Evolutionary conservation across 495 filamentous ascomycete genomes (phyloP).

Genomic region (Oidiodendron maius): DNA sequence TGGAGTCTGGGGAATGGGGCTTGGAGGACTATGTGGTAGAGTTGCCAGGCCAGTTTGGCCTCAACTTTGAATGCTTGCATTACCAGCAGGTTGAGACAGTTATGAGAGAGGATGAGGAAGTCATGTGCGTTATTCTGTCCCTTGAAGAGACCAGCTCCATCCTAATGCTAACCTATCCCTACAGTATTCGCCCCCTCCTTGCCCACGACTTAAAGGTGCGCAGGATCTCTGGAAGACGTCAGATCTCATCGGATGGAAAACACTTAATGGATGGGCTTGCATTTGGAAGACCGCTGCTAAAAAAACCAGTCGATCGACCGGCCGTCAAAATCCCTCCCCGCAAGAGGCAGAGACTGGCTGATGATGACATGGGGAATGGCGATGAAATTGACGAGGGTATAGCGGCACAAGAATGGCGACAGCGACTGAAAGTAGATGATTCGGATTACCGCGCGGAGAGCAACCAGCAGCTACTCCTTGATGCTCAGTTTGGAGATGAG

Average conservation of each 20-base stretch:
- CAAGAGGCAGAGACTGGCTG: slow-evolving; percentile 58
- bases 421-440: slow-evolving; percentile 11
- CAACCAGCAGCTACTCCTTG: slow-evolving; percentile 15
- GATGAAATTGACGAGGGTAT: no score
- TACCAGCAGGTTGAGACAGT: slow-evolving; percentile 66
- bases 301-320: slow-evolving; percentile 55
- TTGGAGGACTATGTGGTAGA: slow-evolving; percentile 91
- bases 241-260: slow-evolving; percentile 74
- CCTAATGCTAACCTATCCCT: slow-evolving; percentile 4
- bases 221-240: slow-evolving; percentile 71
- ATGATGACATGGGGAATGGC: slow-evolving; percentile 24
- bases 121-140: slow-evolving; percentile 55
- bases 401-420: no score
- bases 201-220: slow-evolving; percentile 68
- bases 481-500: slow-evolving; percentile 27
- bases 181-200: slow-evolving; percentile 75
- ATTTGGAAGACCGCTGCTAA: slow-evolving; percentile 71
- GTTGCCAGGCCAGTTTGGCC: slow-evolving; percentile 44
- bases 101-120: slow-evolving; percentile 77
- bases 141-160: slow-evolving; percentile 3
- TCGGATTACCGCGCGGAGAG: slow-evolving; percentile 8
- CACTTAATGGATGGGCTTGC: slow-evolving; percentile 86
- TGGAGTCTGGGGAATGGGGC: slow-evolving; percentile 81
- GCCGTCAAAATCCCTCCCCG: slow-evolving; percentile 66
- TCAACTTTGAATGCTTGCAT: slow-evolving; percentile 84